Evolutionary conservation across 208 protist species (phyloP), one percentile per base, ranked within the genome.

Genomic region (Herpetomonas samuelpessoai): DNA sequence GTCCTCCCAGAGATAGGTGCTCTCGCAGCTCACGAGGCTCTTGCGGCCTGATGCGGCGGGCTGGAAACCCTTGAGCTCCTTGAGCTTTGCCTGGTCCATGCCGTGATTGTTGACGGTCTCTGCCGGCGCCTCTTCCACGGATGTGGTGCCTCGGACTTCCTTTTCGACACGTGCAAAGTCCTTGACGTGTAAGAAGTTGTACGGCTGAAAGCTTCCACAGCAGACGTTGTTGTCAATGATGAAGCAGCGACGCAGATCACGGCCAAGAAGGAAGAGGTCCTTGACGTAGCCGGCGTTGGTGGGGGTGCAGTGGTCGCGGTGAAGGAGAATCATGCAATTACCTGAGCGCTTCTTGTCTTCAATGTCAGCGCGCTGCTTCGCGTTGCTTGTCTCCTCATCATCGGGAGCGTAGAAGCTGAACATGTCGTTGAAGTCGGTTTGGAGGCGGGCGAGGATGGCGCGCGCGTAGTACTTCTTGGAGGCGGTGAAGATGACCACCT

Each of bases 401-500:
- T 60, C 41, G 27, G 63, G 19, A 28, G 22, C 58, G 31, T 68
- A 53, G 19, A 68, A 62, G 38, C 78, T 57, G 9, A 38, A 56
- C 1, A 80, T 30, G n/a, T 31, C 2, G 16, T 62, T 57, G 39
- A 79, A 73, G 50, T 83, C 63, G 21, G 35, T 2, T 45, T 84
- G 65, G 3, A 88, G n/a, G 16, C 60, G 61, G 19, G 55, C 16
- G 14, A 88, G 62, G n/a, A 88, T 60, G 12, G 69, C 63, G 7
- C 47, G 39, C 7, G 60, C 71, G 51, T 88, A 88, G 51, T 70
- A 54, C 30, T 57, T 57, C n/a, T 67, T 60, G 35, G 73, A 78
- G 25, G 77, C 81, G 7, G 81, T 88, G 55, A 88, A 84, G 50
- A 88, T 68, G 49, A 88, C 59, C 10, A 88, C 77, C 51, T 88